phyloP scores from a whole-genome alignment of 768 basidiomycete species.

The Pisolithus microcarpus region DNA sequence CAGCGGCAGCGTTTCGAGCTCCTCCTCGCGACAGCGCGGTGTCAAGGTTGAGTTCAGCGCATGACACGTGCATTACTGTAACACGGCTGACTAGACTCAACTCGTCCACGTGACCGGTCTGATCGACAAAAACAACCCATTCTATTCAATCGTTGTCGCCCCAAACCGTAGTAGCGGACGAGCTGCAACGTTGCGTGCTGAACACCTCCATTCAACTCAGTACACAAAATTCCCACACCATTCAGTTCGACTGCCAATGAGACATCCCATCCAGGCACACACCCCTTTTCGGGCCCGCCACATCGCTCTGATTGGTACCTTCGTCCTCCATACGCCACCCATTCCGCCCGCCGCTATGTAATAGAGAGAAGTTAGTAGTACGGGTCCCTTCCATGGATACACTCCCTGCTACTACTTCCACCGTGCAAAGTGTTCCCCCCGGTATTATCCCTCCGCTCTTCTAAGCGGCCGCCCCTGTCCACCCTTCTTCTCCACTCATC shows the following conservation, averaged over 20 bases:
- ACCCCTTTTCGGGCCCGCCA: slow-evolving; percentile 29
- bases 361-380: slow-evolving; percentile 2
- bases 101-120: slow-evolving; percentile 22
- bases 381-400: slow-evolving; percentile 27
- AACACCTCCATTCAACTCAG: slow-evolving; percentile 1
- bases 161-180: too few relatives aligned
- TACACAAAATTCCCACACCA: slow-evolving; percentile 6
- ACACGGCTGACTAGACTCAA: slow-evolving; percentile 4
- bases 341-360: slow-evolving; percentile 9
- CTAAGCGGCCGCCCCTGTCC: slow-evolving; percentile 10
- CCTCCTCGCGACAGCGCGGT: slow-evolving; percentile 4
- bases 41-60: slow-evolving; percentile 9
- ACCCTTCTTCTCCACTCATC: slow-evolving; percentile 1
- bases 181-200: too few relatives aligned
- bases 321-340: slow-evolving; percentile 4
- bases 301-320: slow-evolving; percentile 19
- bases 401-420: slow-evolving; percentile 1
- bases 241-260: slow-evolving; percentile 1
- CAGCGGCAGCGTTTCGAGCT: not conserved
- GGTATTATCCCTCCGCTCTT: slow-evolving; percentile 7
- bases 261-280: slow-evolving; percentile 20
- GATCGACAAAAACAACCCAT: slow-evolving; percentile 3
- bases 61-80: slow-evolving; percentile 2
- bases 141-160: not conserved
- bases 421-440: not conserved